Base-by-base conservation (phyloP, 2,329 filamentous ascomycete genomes). In the Fusarium sp. region DNA sequence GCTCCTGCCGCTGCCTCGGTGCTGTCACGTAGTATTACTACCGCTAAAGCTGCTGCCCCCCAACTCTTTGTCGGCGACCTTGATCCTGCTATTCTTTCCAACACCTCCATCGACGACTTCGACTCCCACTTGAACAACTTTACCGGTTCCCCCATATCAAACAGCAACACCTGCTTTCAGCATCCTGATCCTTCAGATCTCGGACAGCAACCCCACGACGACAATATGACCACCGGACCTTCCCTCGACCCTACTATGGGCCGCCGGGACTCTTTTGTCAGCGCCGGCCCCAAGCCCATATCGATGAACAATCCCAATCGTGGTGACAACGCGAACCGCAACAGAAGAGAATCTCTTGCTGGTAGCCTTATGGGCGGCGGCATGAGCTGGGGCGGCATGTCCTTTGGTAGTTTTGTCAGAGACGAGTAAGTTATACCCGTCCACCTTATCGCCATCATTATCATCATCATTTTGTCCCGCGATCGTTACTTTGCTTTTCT, bases 311-410 rank as follows among this genome's bases (percentile, higher is more conserved):
- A 89, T 73, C 84, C 87, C 52, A 89, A 89, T 75, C 85, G 87
- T 78, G 62, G 62, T 28, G 86, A 88, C 71, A 80, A 83, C 73
- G 83, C 84, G 72, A 84, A 83, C 75, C 85, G 87, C 65, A 85
- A 83, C 55, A 84, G 88, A 67, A 83, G 88, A 72, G 89, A 91
- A 77, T 88, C 85, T 58, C 78, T 90, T 34, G 88, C 88, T 16
- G 88, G 88, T 49, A 91, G 88, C 75, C 79, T 90, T 60, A 88
- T 90, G 81, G 91, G 90, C 69, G 91, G 90, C 68, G 94, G 95
- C 74, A 94, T 97, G 90, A 97, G 94, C 81, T 99, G 95, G 94
- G 95, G 95, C 77, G 95, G 94, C 70, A 89, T 97, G 64, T 98
- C 95, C 10, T 93, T 98, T 70, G 95, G 95, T 67, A 98, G 95